A percentile compares a stretch with the other conserved stretches of the same genome.
These are phyloP conservation scores for Lippia alba DNA, from an alignment of 305 asterid genomes.

Conservation along the genomic window DNA sequence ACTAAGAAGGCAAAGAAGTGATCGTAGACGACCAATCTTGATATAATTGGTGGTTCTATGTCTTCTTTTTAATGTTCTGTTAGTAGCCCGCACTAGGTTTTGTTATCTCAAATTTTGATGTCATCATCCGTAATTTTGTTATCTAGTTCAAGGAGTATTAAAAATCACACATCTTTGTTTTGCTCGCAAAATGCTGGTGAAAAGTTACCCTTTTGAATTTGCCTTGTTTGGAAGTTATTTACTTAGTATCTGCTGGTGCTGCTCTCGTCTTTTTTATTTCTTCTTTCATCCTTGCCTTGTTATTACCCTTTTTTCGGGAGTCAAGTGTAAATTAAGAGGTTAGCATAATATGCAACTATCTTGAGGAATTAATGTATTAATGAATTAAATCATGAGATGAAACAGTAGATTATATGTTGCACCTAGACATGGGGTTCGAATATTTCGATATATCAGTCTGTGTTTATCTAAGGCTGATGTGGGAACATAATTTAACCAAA, in stretches of 20 bases:
- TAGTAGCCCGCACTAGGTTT: slow-evolving; percentile 38
- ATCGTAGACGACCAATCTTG: slow-evolving; percentile 22
- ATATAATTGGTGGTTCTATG: slow-evolving; percentile 26
- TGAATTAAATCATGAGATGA: no score
- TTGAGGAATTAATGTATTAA: no score
- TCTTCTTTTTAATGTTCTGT: slow-evolving; percentile 39
- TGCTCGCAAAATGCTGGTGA: background rate
- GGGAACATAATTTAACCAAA: no score
- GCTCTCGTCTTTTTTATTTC: background rate
- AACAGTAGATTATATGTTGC: no score
- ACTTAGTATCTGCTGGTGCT: background rate
- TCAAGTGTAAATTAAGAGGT: no score
- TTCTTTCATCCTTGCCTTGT: no score
- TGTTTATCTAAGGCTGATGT: no score
- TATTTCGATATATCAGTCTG: no score
- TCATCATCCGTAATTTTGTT: slow-evolving; percentile 24
- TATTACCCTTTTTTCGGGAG: no score
- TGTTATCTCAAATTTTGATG: background rate
- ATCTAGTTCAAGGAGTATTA: slow-evolving; percentile 29
- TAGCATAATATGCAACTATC: no score
- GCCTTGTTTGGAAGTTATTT: background rate
- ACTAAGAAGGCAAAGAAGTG: slow-evolving; percentile 81
- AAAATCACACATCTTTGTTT: slow-evolving; percentile 29
- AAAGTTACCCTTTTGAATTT: background rate
- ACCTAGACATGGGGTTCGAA: no score